These are phyloP conservation scores for Fonsecaea monophora DNA, from an alignment of 2,329 filamentous ascomycete species.

Conservation along the genomic window DNA sequence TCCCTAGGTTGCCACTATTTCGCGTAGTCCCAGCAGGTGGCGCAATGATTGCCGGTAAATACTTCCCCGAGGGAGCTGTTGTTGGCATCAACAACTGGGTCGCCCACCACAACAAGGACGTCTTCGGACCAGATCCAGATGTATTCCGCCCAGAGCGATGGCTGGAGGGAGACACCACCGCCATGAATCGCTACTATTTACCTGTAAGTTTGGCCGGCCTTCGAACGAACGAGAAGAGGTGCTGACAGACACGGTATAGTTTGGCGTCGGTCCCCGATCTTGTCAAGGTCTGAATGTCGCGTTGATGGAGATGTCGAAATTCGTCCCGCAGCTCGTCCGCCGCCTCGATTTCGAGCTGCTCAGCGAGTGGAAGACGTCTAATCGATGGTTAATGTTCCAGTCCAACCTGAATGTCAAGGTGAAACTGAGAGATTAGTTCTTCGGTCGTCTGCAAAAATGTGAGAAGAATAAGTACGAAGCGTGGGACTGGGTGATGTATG, in stretches of 20 bases:
- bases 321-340: conserved; percentile 29
- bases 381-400: conserved; percentile 8
- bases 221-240: neutral
- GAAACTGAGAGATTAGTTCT: neutral
- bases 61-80: conserved; percentile 55
- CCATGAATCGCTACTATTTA: conserved; percentile 3
- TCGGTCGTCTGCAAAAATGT: neutral
- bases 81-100: conserved; percentile 54
- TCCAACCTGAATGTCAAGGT: conserved; percentile 9
- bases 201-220: neutral
- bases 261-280: conserved; percentile 1
- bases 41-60: conserved; percentile 47
- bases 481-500: neutral
- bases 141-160: conserved; percentile 53
- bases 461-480: neutral
- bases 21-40: conserved; percentile 49
- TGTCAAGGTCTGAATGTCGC: conserved; percentile 14
- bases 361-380: conserved; percentile 2
- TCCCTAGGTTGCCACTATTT: conserved; percentile 61
- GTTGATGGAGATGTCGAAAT: conserved; percentile 10
- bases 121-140: conserved; percentile 50
- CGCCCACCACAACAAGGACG: conserved; percentile 50
- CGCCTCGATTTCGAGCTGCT: conserved; percentile 27
- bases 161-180: conserved; percentile 40
- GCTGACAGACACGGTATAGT: conserved; percentile 50